Evolutionary conservation across 495 filamentous ascomycete species (phyloP).

Genomic region (Tuber borchii): DNA sequence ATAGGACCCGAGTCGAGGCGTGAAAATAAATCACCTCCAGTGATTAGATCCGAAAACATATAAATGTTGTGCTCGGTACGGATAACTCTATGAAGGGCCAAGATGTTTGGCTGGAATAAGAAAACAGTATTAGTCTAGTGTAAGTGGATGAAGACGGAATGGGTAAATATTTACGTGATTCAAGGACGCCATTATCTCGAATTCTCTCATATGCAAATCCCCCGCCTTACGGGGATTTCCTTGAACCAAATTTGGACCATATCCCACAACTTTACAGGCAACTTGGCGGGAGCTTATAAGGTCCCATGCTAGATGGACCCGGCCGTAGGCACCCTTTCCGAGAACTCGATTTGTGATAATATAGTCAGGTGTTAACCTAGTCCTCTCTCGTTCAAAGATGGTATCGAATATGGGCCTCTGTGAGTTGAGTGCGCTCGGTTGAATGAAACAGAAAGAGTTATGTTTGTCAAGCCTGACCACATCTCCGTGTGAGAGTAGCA

Average conservation of each 20-base stretch:
- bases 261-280: conserved; percentile 52
- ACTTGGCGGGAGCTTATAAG: conserved; percentile 44
- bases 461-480: conserved; percentile 38
- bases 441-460: conserved; percentile 26
- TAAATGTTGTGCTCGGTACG: conserved; percentile 45
- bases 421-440: not conserved
- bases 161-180: conserved; percentile 41
- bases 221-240: conserved; percentile 17
- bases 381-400: conserved; percentile 15
- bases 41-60: conserved; percentile 54
- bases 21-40: conserved; percentile 60
- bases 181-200: conserved; percentile 44
- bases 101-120: conserved; percentile 46
- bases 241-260: conserved; percentile 12
- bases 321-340: conserved; percentile 49
- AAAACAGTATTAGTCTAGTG: not conserved
- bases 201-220: conserved; percentile 35
- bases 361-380: conserved; percentile 33
- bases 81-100: conserved; percentile 46
- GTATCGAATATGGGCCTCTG: conserved; percentile 8
- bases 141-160: not conserved
- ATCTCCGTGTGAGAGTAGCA: conserved; percentile 49
- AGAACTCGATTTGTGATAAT: conserved; percentile 47
- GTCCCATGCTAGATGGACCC: conserved; percentile 50
- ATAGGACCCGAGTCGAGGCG: conserved; percentile 50